Conservation (phyloP, 2,329 filamentous ascomycete species). For the Madurella mycetomatis region DNA sequence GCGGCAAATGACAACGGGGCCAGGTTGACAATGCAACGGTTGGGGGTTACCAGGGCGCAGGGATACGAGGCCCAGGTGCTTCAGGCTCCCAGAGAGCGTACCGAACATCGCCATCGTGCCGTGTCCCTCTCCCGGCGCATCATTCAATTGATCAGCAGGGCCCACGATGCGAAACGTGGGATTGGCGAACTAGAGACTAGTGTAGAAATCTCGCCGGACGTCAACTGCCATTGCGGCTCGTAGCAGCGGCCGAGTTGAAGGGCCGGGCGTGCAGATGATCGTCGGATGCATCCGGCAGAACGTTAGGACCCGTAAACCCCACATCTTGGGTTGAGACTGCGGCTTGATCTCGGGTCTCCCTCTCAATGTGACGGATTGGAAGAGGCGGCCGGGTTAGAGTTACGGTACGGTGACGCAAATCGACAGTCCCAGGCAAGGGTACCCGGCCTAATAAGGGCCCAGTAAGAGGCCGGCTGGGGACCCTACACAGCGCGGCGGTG, state of each 20-base stretch:
- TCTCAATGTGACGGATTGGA: background rate
- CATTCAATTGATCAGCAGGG: background rate
- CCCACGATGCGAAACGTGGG: background rate
- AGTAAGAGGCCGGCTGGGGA: too few species aligned
- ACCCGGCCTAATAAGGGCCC: too few species aligned
- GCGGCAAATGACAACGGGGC: too few species aligned
- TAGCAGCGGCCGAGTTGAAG: background rate
- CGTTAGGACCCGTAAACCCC: background rate
- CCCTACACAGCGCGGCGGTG: background rate
- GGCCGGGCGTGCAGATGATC: background rate
- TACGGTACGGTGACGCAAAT: background rate
- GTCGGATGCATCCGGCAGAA: background rate
- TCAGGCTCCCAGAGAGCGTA: too few species aligned
- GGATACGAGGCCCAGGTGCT: too few species aligned
- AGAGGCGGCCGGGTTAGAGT: conserved; percentile 3
- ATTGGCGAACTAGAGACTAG: background rate
- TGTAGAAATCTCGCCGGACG: background rate
- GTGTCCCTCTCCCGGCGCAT: too few species aligned
- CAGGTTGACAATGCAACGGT: too few species aligned
- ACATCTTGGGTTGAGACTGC: background rate
- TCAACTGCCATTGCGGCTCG: conserved; percentile 10
- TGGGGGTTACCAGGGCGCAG: too few species aligned
- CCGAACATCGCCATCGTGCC: too few species aligned
- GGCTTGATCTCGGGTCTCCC: background rate
- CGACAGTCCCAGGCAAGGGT: background rate